phyloP scores from a whole-genome alignment of 164 flowering plant genomes.

The Stephania japonica region DNA sequence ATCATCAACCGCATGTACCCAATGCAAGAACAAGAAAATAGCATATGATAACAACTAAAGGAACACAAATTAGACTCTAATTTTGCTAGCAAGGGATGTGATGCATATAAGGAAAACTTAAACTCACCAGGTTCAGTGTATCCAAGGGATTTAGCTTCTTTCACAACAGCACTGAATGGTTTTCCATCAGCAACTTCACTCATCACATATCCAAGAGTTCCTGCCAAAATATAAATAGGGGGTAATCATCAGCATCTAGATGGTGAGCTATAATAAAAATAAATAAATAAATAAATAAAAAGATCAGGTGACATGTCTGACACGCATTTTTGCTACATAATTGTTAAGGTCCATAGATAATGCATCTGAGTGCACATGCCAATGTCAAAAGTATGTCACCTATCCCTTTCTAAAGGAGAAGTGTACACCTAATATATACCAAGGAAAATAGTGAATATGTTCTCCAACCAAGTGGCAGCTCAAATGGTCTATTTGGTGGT shows the following conservation, averaged over 20 bases:
- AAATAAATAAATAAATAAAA: no score
- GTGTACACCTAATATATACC: no score
- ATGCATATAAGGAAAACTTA: not conserved
- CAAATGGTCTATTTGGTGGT: no score
- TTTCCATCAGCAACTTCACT: conserved; percentile 87
- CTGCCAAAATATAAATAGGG: conserved; percentile 29
- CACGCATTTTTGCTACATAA: no score
- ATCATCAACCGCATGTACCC: not conserved
- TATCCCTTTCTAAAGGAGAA: no score
- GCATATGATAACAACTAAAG: no score
- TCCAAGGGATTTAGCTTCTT: conserved; percentile 65
- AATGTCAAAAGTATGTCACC: no score
- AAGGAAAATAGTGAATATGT: not conserved
- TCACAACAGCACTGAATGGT: conserved; percentile 82
- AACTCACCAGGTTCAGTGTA: conserved; percentile 90
- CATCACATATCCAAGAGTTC: conserved; percentile 94
- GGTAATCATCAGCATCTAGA: not conserved
- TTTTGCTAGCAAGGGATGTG: not conserved
- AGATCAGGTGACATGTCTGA: no score
- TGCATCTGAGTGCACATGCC: no score
- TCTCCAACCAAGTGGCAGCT: not conserved
- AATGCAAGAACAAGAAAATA: not conserved
- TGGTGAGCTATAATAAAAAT: no score
- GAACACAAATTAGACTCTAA: not conserved
- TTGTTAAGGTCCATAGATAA: no score